Evolutionary conservation across 257 asterid species (phyloP), one percentile per base, ranked within the genome.

Genomic region (Lithospermum erythrorhizon): DNA sequence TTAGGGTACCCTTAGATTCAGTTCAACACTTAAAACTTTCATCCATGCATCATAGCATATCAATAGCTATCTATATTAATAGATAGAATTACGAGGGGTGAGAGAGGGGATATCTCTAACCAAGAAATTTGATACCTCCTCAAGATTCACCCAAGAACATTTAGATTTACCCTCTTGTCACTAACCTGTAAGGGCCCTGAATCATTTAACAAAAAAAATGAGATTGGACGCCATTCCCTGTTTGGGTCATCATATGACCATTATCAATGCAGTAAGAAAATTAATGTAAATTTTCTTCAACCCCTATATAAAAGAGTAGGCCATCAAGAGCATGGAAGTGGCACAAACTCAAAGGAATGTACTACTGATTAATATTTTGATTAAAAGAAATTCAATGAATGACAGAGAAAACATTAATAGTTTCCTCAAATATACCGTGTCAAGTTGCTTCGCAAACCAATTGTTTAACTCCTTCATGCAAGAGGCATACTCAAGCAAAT

Each of bases 141-240:
- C 86, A 75, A 91, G 94, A 75, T 88, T 89, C 81, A 88, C 95
- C 94, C 95, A 81, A 6, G 95, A 88, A 81, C 95, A 84, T 72
- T 86, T 88, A 20, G 98, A 83, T 72, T 86, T 91, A n/a, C 98
- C 98, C 81, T 88, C 96, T 73, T 91, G 95, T 95, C 62, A 91
- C 97, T 82, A 88, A 76, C 72, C 97, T 83, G 82, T 84, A 91
- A 57, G 98, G 98, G 66, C 94, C 98, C 98, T 91, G 74, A 64
- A 72, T 30, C 59, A 59, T 57, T 68, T 72, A 62, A 66, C 66
- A 70, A 55, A n/a, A 81, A 32, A 69, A 76, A 53, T 19, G 27
- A 53, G 24, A 20, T n/a, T 14, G 6, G 20, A 11, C 16, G 2
- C 1, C 57, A 53, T 20, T 53, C 25, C 25, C 21, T 20, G 57